Evolutionary conservation across 768 basidiomycete genomes (phyloP).

Genomic region (Trametes gibbosa): DNA sequence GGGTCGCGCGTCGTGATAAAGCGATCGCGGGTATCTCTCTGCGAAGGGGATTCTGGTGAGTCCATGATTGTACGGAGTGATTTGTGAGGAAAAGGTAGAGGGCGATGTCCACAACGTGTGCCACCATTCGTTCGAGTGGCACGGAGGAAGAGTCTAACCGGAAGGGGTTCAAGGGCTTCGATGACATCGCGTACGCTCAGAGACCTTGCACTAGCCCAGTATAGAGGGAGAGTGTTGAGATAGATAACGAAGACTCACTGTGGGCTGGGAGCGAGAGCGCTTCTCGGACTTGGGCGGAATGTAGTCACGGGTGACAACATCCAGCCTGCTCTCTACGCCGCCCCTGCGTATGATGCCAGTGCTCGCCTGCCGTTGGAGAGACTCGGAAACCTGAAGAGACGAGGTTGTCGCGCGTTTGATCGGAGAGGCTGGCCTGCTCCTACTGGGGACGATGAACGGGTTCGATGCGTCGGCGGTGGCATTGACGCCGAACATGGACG

Average conservation of each 20-base stretch:
- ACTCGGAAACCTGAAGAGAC: conserved; percentile 48
- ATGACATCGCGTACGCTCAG: no score
- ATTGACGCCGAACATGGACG: conserved; percentile 24
- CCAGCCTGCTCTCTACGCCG: conserved; percentile 71
- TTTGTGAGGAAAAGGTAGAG: no score
- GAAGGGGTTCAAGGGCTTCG: no score
- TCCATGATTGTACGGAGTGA: conserved; percentile 5
- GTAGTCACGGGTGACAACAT: conserved; percentile 77
- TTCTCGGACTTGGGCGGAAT: conserved; percentile 67
- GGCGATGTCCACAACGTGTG: neutral
- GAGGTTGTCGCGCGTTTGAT: conserved; percentile 56
- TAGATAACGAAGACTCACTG: conserved; percentile 40
- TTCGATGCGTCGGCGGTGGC: conserved; percentile 46
- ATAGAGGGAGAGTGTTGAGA: no score
- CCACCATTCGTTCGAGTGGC: neutral
- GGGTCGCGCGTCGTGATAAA: conserved; percentile 66
- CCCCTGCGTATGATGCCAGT: conserved; percentile 73
- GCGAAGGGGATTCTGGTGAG: conserved; percentile 25
- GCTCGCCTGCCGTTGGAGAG: conserved; percentile 59
- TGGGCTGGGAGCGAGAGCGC: conserved; percentile 72
- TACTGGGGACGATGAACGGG: conserved; percentile 50
- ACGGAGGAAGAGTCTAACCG: neutral
- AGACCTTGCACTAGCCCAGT: no score
- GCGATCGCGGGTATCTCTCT: conserved; percentile 59
- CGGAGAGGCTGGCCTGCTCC: conserved; percentile 56